A percentile compares a stretch with the other conserved stretches of the same genome.
phyloP scores from a whole-genome alignment of 495 filamentous ascomycete species.

The Talaromyces ruber region DNA sequence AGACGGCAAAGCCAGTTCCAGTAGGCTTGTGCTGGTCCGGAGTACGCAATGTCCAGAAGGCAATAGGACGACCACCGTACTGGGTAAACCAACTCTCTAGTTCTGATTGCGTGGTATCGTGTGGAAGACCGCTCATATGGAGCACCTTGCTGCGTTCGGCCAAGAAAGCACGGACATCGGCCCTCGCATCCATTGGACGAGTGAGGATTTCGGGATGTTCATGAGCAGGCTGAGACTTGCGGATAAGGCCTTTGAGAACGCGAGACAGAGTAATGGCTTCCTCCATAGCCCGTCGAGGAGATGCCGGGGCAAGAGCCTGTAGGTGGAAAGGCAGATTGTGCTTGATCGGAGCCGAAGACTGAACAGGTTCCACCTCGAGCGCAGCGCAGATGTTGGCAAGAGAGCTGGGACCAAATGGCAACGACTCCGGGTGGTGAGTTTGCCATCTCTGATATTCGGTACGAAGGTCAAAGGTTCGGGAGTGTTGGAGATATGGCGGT shows the following conservation, averaged over 20 bases:
- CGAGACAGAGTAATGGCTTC: slow-evolving; percentile 90
- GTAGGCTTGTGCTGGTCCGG: slow-evolving; percentile 99
- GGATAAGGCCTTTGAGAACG: slow-evolving; percentile 82
- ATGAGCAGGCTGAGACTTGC: slow-evolving; percentile 88
- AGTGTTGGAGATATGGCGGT: slow-evolving; percentile 95
- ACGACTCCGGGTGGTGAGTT: slow-evolving; percentile 91
- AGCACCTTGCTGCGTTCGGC: slow-evolving; percentile 94
- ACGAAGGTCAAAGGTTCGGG: slow-evolving; percentile 89
- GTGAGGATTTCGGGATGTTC: slow-evolving; percentile 91
- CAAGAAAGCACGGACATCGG: slow-evolving; percentile 94
- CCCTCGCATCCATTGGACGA: slow-evolving; percentile 90
- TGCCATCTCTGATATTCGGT: slow-evolving; percentile 99
- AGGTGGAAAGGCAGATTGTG: slow-evolving; percentile 97
- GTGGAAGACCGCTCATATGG: slow-evolving; percentile 92
- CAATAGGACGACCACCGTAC: slow-evolving; percentile 96
- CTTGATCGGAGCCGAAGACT: slow-evolving; percentile 94
- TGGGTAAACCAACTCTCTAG: slow-evolving; percentile 99
- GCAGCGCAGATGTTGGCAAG: slow-evolving; percentile 96
- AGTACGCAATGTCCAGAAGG: slow-evolving; percentile 96
- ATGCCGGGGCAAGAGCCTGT: slow-evolving; percentile 90
- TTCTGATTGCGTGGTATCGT: slow-evolving; percentile 97
- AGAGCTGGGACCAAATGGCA: slow-evolving; percentile 91
- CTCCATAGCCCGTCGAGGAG: slow-evolving; percentile 95
- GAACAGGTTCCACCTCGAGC: slow-evolving; percentile 92
- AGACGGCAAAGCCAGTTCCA: slow-evolving; percentile 93